A percentile compares a stretch with the other conserved stretches of the same genome.
Conservation (phyloP, 805 yeast species). For the Kuraishia piskuri region DNA sequence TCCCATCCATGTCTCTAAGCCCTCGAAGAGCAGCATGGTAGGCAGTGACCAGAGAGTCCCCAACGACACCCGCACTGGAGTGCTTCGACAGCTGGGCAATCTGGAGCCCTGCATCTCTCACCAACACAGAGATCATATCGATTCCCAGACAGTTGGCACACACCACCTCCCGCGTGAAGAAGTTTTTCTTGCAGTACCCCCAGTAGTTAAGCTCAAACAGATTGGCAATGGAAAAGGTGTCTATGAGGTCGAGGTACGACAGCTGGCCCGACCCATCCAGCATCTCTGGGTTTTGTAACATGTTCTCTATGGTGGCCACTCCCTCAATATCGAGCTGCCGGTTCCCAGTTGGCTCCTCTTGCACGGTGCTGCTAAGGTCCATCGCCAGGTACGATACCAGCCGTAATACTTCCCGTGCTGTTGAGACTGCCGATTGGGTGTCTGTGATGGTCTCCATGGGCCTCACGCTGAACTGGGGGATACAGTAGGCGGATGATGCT, state of each 20-base stretch:
- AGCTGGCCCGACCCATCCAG: not conserved
- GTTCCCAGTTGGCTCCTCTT: not conserved
- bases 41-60: conserved; percentile 30
- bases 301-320: not conserved
- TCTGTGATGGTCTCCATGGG: conserved; percentile 26
- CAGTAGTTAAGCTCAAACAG: conserved; percentile 33
- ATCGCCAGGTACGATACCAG: conserved; percentile 36
- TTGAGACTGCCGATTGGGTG: conserved; percentile 23
- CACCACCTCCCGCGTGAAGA: conserved; percentile 10
- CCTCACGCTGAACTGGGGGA: conserved; percentile 35
- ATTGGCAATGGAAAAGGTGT: conserved; percentile 34
- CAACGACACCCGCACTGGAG: conserved; percentile 28
- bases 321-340: not conserved
- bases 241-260: conserved; percentile 25
- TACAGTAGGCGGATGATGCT: conserved; percentile 20
- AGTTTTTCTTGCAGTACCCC: conserved; percentile 39
- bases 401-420: conserved; percentile 33
- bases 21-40: conserved; percentile 24
- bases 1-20: conserved; percentile 12
- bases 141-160: conserved; percentile 32
- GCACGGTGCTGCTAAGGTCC: conserved; percentile 24
- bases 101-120: conserved; percentile 42
- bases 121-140: conserved; percentile 36
- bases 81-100: conserved; percentile 30
- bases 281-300: not conserved